phyloP scores from a whole-genome alignment of 768 basidiomycete species.

The Sutorius australiensis region DNA sequence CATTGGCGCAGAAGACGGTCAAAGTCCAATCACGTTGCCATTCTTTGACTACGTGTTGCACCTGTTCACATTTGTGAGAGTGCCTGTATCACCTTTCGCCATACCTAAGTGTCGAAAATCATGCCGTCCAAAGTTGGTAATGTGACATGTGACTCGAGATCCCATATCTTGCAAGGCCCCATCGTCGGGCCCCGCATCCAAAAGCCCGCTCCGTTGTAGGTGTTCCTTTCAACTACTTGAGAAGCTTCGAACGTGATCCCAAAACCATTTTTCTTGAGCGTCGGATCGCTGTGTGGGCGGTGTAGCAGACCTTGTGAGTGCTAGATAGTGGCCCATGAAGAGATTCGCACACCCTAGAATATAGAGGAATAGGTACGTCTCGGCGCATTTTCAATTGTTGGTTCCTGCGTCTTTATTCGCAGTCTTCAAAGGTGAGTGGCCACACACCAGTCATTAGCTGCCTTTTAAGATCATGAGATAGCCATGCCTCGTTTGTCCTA shows the following conservation, averaged over 20 bases:
- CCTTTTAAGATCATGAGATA: too few relatives aligned
- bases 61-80: too few relatives aligned
- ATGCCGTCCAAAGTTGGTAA: neutral
- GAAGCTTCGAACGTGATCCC: neutral
- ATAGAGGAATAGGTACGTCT: neutral
- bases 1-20: neutral
- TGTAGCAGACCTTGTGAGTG: neutral
- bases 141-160: neutral
- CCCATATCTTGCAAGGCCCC: neutral
- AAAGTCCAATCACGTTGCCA: neutral
- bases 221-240: neutral
- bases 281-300: neutral
- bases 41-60: too few relatives aligned
- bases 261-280: neutral
- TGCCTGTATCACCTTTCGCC: neutral
- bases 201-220: neutral
- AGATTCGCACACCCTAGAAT: neutral
- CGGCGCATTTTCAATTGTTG: neutral
- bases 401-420: too few relatives aligned
- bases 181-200: neutral
- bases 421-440: too few relatives aligned
- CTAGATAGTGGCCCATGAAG: too few relatives aligned
- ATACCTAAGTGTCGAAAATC: neutral
- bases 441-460: too few relatives aligned
- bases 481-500: too few relatives aligned